Base-by-base conservation (phyloP, 495 filamentous ascomycete genomes). In the Penicillium coprophilum region DNA sequence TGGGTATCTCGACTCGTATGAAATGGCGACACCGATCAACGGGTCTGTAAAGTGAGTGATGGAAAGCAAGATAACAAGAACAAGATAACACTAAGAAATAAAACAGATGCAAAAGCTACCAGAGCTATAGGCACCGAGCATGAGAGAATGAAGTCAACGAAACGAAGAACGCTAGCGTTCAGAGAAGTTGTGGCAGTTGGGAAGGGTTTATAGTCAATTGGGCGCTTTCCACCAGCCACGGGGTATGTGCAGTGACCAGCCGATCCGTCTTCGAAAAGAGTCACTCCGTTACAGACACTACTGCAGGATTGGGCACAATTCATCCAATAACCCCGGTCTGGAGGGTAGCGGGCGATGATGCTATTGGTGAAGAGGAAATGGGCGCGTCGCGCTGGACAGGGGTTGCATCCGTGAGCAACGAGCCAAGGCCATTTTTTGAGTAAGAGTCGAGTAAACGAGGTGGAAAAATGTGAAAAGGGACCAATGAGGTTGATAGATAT, bases 21-120 rank as follows among this genome's bases (percentile, higher is more conserved):
- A 61, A 61, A 63, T 40, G 48, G 57, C 62, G 56, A 71, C 66
- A 70, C 79, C 73, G 80, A 68, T 82, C 74, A 67, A 77, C 74
- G 66, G 72, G 65, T 67, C 49, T 58, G 32, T 43, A 40, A 46
- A 51, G 44, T 46, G 51, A 46, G 68, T 64, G 63, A 62, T 55
- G 56, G 40, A 56, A 57, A 56, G 27, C 43, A 58, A 57, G 50
- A 59, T 51, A 60, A 59, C 8, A 58, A 57, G 24, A 27, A 3
- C 4, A n/a, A n/a, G 66, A 63, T 57, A 54, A 62, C 61, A 49
- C 17, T 30, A 52, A 31, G 61, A 69, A 52, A 52, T 7, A 39
- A 30, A 52, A 31, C n/a, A 39, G 32, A 32, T 34, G 41, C 52
- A 46, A 23, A 38, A 46, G 52, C 52, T 54, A 46, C 52, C 52